Base-by-base conservation (phyloP, 2,329 filamentous ascomycete genomes). In the Pseudocercospora cruenta region DNA sequence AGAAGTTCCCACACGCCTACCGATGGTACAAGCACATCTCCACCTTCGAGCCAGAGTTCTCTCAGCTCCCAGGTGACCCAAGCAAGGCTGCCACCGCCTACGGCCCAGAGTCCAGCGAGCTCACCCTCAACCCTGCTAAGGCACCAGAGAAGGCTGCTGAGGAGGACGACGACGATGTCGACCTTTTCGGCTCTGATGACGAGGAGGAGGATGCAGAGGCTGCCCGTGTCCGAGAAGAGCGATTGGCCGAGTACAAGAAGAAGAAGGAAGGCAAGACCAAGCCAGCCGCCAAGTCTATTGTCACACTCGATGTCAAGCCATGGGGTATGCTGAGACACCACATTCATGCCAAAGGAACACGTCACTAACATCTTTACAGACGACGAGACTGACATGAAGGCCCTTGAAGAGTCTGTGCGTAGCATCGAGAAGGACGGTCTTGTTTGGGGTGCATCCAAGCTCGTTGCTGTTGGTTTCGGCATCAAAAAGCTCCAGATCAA, bases 401-500 rank as follows among this genome's bases (percentile, higher is more conserved):
- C 87, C 76, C 86, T 99, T 67, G 93, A 97, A 86, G 85, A 82
- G 33, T 85, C 90, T 71, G 94, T 98, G 75, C 91, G 93, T 77
- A 82, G 84, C 73, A 94, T 98, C 75, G 88, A 94, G 83, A 89
- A 91, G 87, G 94, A 98, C 58, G 95, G 95, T 84, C 92, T 99
- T 70, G 90, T 96, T 71, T 99, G 95, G 95, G 94, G 94, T 89
- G 89, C 86, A 72, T 94, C 91, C 81, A 92, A 95, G 87, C 86
- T 97, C 72, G 90, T 96, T 60, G 82, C 94, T 73, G 90, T 99
- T 76, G 94, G 94, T 78, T 99, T 92, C 87, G 95, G 95, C 87
- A 96, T 99, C 87, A 95, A 92, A 88, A 98, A 98, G 89, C 90
- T 99, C 71, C 94, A 98, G 88, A 96, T 99, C 86, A 98, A 92